Base-by-base conservation (phyloP, 176 grass and related monocot species). In the Pharus latifolius region DNA sequence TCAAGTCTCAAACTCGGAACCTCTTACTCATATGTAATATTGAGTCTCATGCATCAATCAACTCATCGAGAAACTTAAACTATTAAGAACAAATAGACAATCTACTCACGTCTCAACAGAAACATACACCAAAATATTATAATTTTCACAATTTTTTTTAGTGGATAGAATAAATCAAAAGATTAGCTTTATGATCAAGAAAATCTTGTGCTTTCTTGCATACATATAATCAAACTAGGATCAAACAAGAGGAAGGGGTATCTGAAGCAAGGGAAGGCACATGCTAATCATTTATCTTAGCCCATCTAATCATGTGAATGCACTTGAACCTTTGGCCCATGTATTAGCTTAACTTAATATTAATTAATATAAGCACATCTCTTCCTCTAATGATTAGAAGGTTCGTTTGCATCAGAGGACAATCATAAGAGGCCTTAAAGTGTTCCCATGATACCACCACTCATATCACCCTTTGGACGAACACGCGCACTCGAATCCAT, bases 261-360 rank as follows among this genome's bases (percentile, higher is more conserved):
- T 72, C 60, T 55, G 48, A 84, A 67, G 73, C 67, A 69, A 79
- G 52, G 49, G 69, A 76, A 63, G 60, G 84, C 80, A 96, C 87
- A 91, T 91, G 84, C 81, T 71, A 80, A 87, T 88, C 84, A 96
- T 85, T 60, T 87, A 54, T 61, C 64, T 35, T 69, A 78, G 26
- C 32, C 41, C 77, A 83, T 71, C 60, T 87, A 84, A 87, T 90
- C 80, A 90, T 96, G 80, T 82, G 76, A 72, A 67, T 52, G 54
- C 82, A 84, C 76, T 82, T 87, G 60, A 67, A 50, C 75, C 65
- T 68, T 77, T 81, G 67, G 46, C 16, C 27, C 47, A 50, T 52
- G 27, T 46, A 57, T 47, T 55, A 65, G 23, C 7, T 27, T 72
- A 38, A n/a, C n/a, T n/a, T n/a, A n/a, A n/a, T n/a, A n/a, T n/a